A percentile compares a stretch with the other conserved stretches of the same genome.
phyloP scores from a whole-genome alignment of 2,329 filamentous ascomycete genomes.

The Ophiocordyceps camponoti-leonardi region DNA sequence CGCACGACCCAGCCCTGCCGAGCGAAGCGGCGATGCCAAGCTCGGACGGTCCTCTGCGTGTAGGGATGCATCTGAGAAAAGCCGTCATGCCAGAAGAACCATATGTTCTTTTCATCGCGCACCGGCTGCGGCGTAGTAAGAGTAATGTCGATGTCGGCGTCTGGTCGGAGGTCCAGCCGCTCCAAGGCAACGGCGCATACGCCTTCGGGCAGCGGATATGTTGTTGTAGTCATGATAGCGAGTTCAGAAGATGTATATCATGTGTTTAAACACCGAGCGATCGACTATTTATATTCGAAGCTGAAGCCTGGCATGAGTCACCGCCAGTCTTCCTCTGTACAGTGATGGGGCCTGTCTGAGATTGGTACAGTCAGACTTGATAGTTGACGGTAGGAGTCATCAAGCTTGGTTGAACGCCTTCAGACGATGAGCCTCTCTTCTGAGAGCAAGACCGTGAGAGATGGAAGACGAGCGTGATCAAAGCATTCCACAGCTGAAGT shows the following conservation, averaged over 20 bases:
- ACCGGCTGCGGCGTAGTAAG: conserved; percentile 21
- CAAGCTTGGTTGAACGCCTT: no score
- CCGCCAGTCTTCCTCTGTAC: not conserved
- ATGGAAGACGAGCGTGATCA: no score
- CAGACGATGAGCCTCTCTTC: no score
- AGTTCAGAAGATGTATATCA: not conserved
- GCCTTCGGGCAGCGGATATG: conserved; percentile 11
- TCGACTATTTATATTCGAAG: not conserved
- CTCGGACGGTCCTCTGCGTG: conserved; percentile 31
- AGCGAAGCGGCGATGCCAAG: conserved; percentile 35
- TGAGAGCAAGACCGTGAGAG: no score
- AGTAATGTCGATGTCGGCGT: conserved; percentile 24
- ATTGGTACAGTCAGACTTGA: no score
- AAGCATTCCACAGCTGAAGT: no score
- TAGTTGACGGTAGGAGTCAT: no score
- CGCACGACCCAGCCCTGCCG: conserved; percentile 34
- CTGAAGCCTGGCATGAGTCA: not conserved
- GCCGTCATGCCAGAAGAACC: conserved; percentile 40
- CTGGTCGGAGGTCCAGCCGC: conserved; percentile 26
- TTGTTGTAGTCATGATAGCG: not conserved
- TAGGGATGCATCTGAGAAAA: conserved; percentile 31
- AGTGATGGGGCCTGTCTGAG: no score
- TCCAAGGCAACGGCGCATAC: conserved; percentile 20
- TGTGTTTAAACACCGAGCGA: not conserved
- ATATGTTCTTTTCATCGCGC: conserved; percentile 31